These are phyloP conservation scores for Jasminum sambac DNA, from an alignment of 257 asterid species.

Conservation along the genomic window DNA sequence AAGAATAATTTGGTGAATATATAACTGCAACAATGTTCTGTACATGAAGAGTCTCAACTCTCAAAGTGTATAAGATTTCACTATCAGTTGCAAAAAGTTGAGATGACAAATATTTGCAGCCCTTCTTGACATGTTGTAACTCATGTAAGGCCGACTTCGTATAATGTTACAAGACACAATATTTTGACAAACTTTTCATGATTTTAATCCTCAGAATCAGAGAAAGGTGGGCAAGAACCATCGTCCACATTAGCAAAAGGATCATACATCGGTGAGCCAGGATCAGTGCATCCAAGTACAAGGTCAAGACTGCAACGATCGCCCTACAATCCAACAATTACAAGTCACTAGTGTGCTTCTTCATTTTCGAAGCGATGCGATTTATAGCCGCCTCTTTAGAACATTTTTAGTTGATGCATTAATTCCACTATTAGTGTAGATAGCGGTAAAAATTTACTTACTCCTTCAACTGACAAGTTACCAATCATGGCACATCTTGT, in stretches of 20 bases:
- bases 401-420: too few species aligned
- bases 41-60: too few species aligned
- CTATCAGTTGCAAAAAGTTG: too few species aligned
- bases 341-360: too few species aligned
- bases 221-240: conserved; percentile 82
- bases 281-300: conserved; percentile 74
- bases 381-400: too few species aligned
- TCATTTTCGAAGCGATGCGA: too few species aligned
- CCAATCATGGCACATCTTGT: conserved; percentile 75
- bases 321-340: conserved; percentile 69
- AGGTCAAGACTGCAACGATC: conserved; percentile 83
- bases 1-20: too few species aligned
- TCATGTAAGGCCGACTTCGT: neutral
- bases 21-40: too few species aligned
- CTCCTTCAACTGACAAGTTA: conserved; percentile 69
- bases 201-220: conserved; percentile 59
- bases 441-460: conserved; percentile 33
- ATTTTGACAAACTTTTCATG: neutral
- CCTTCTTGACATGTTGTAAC: too few species aligned
- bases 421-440: too few species aligned
- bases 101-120: too few species aligned
- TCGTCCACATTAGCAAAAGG: conserved; percentile 83
- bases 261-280: conserved; percentile 57
- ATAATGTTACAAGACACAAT: neutral
- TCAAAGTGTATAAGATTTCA: too few species aligned